Base-by-base conservation (phyloP, 2,329 filamentous ascomycete genomes). In the Elsinoe batatas region DNA sequence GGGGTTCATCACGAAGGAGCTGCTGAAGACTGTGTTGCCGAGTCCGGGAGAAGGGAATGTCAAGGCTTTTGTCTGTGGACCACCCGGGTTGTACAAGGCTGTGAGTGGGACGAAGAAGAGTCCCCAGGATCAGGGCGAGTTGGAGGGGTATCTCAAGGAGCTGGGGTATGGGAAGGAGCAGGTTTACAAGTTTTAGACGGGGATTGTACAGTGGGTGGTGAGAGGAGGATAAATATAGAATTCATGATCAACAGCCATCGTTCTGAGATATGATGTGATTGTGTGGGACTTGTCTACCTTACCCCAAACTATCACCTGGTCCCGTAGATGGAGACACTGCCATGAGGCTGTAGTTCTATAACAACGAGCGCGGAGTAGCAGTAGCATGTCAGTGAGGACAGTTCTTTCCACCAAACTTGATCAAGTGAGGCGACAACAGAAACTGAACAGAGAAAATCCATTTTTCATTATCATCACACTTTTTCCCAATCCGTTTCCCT, bases 51-150 rank as follows among this genome's bases (percentile, higher is more conserved):
- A 81, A 64, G 87, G 87, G 62, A 93, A 95, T 75, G 84, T 95
- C 77, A 97, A 97, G 83, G 73, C 97, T 60, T 97, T 98, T 67
- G 88, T 98, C 36, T 97, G 91, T 72, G 91, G 91, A 0, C 93
- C 93, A 11, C 91, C 91, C 2, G 87, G 85, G 40, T 70, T 97
- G 79, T 95, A 95, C 83, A 95, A 95, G 72, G 87, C 90, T 58
- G 83, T 97, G 63, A 91, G 87, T 36, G 93, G 93, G 33, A 74
- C 74, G 66, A 97, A 98, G 87, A 84, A 85, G 71, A 93, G 86
- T 73, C 90, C 91, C n/a, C 79, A 81, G 65, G 90, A 98, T 70
- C 93, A 98, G 76, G 93, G 93, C 63, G 91, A 97, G 75, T 78
- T 98, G 62, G 76, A 76, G 7, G 93, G 88, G 60, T 76, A 84